phyloP scores from a whole-genome alignment of 2,329 filamentous ascomycete genomes.

The Talaromyces sp. region DNA sequence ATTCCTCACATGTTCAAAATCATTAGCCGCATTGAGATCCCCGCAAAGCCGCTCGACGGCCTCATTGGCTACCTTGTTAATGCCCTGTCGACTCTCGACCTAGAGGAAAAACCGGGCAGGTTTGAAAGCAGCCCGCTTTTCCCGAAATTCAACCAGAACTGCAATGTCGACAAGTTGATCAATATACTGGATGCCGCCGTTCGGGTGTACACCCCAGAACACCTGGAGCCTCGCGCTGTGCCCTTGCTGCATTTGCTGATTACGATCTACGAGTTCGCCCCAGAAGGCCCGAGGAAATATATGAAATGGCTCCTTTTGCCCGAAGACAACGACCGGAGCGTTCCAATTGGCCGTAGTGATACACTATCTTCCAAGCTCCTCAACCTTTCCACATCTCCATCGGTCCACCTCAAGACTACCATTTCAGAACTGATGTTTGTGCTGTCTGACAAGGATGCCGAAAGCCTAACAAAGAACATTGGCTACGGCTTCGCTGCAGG shows the following conservation, averaged over 20 bases:
- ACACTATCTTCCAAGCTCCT: constrained; percentile 73
- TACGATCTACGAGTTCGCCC: constrained; percentile 64
- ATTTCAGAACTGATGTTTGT: constrained; percentile 81
- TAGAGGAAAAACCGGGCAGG: constrained; percentile 51
- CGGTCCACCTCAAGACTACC: constrained; percentile 66
- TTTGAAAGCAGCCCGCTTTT: constrained; percentile 55
- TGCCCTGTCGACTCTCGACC: constrained; percentile 70
- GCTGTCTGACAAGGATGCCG: constrained; percentile 73
- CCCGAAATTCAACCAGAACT: constrained; percentile 56
- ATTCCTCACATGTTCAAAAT: constrained; percentile 67
- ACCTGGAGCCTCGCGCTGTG: constrained; percentile 67
- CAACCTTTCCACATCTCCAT: constrained; percentile 68
- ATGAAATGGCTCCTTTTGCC: constrained; percentile 70
- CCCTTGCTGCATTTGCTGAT: constrained; percentile 71
- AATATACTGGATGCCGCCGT: constrained; percentile 65
- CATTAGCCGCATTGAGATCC: constrained; percentile 56
- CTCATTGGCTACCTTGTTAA: constrained; percentile 71
- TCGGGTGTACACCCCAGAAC: constrained; percentile 56
- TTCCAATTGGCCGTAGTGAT: constrained; percentile 69
- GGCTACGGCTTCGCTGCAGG: constrained; percentile 93
- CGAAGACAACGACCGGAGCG: constrained; percentile 66
- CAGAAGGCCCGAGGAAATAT: constrained; percentile 54
- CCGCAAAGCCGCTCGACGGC: constrained; percentile 63
- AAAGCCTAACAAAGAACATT: constrained; percentile 79
- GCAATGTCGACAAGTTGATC: constrained; percentile 60